Percentiles rank a stretch among this genome's conserved stretches.
phyloP scores from a whole-genome alignment of 306 rosid genomes.

The Cicer judaicum region DNA sequence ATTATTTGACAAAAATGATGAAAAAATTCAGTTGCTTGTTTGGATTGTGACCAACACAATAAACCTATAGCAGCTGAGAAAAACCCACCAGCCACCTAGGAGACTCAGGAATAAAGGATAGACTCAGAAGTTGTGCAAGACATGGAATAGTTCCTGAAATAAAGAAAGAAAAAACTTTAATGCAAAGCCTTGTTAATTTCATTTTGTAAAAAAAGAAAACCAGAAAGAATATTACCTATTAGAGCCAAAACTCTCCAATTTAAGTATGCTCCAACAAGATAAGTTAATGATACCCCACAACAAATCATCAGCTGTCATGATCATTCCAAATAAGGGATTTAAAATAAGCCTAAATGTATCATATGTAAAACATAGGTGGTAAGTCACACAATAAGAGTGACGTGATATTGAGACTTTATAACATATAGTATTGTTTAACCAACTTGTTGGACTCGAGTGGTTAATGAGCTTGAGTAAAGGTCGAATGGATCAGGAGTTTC shows the following conservation, averaged over 20 bases:
- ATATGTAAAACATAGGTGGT: conserved; percentile 8
- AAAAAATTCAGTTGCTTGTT: conserved; percentile 9
- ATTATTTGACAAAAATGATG: neutral
- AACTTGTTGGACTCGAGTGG: no score
- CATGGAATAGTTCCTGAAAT: conserved; percentile 68
- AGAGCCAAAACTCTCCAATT: conserved; percentile 67
- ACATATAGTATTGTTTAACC: conserved; percentile 45
- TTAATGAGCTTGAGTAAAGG: no score
- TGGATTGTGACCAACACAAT: conserved; percentile 1
- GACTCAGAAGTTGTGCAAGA: conserved; percentile 65
- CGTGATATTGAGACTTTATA: neutral
- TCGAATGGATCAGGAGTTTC: no score
- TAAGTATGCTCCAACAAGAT: conserved; percentile 65
- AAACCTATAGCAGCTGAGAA: neutral
- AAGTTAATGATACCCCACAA: conserved; percentile 67
- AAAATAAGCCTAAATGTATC: conserved; percentile 20
- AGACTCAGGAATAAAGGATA: conserved; percentile 80
- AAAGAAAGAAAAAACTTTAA: conserved; percentile 19
- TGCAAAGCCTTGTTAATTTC: conserved; percentile 3
- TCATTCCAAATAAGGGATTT: conserved; percentile 24
- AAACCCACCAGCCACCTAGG: conserved; percentile 92
- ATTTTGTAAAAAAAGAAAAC: conserved; percentile 21
- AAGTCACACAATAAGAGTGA: conserved; percentile 17
- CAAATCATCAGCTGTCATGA: conserved; percentile 69
- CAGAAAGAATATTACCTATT: conserved; percentile 51